Percentiles rank a stretch among this genome's conserved stretches.
Evolutionary conservation across 2,329 filamentous ascomycete genomes (phyloP).

Genomic region (Colletotrichum shisoi): DNA sequence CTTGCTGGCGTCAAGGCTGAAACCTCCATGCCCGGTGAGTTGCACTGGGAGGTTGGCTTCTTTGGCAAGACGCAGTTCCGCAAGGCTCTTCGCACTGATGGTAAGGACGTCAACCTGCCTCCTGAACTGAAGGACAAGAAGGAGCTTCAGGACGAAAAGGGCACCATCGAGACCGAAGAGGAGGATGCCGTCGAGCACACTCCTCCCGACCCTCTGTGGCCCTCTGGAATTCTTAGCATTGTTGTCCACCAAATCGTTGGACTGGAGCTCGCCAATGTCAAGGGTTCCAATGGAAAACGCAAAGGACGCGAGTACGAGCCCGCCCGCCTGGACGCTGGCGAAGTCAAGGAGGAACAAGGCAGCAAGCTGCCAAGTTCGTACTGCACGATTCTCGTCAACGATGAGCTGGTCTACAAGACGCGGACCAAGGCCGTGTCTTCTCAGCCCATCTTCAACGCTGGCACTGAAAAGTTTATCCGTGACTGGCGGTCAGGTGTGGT

Average conservation of each 20-base stretch:
- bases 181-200: slow-evolving; percentile 90
- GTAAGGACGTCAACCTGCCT: slow-evolving; percentile 80
- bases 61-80: slow-evolving; percentile 92
- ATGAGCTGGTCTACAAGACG: slow-evolving; percentile 91
- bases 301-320: slow-evolving; percentile 90
- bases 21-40: slow-evolving; percentile 87
- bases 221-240: slow-evolving; percentile 84
- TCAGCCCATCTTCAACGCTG: slow-evolving; percentile 96
- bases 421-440: slow-evolving; percentile 91
- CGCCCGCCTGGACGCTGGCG: slow-evolving; percentile 80
- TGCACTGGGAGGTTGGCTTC: slow-evolving; percentile 96
- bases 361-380: slow-evolving; percentile 87
- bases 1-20: slow-evolving; percentile 83
- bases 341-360: slow-evolving; percentile 84
- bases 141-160: slow-evolving; percentile 88
- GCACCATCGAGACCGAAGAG: slow-evolving; percentile 72
- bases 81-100: slow-evolving; percentile 82
- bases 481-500: slow-evolving; percentile 91
- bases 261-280: slow-evolving; percentile 88
- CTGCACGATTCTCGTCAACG: slow-evolving; percentile 90
- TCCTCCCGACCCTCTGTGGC: slow-evolving; percentile 95
- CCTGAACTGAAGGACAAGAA: slow-evolving; percentile 75
- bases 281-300: slow-evolving; percentile 80
- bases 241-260: slow-evolving; percentile 96
- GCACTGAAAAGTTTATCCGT: slow-evolving; percentile 89